These are phyloP conservation scores for Aspergillus ruber DNA, from an alignment of 2,329 filamentous ascomycete species.

Conservation along the genomic window DNA sequence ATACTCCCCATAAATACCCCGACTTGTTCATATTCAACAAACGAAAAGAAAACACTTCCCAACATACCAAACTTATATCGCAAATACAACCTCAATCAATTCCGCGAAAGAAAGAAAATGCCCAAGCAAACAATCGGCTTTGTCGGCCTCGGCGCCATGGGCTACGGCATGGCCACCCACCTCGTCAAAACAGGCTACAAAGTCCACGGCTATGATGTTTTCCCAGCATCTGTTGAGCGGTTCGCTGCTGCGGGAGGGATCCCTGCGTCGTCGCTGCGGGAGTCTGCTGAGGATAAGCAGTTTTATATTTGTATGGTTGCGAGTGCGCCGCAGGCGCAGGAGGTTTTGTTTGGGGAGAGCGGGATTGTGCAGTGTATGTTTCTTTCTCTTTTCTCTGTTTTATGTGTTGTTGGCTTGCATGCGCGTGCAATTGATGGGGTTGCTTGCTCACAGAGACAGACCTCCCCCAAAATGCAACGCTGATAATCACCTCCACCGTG, in stretches of 20 bases:
- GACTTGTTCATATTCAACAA: not conserved
- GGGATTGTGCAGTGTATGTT: slow-evolving; percentile 38
- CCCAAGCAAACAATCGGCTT: slow-evolving; percentile 54
- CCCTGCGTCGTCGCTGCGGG: slow-evolving; percentile 53
- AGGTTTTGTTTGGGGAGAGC: slow-evolving; percentile 56
- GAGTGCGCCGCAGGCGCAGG: slow-evolving; percentile 61
- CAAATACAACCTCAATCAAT: not conserved
- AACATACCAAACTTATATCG: not conserved
- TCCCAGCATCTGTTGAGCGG: slow-evolving; percentile 57
- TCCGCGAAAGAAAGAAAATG: slow-evolving; percentile 17
- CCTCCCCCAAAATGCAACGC: slow-evolving; percentile 52
- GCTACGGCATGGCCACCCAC: slow-evolving; percentile 73
- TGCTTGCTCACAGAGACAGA: slow-evolving; percentile 19
- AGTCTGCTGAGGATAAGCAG: slow-evolving; percentile 53
- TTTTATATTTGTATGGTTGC: slow-evolving; percentile 72
- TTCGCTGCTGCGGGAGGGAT: slow-evolving; percentile 59
- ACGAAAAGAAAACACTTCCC: not conserved
- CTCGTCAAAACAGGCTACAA: slow-evolving; percentile 60
- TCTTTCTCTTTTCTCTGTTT: not conserved
- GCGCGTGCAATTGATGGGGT: too few species aligned
- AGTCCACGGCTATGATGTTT: slow-evolving; percentile 68
- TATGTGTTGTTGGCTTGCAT: too few species aligned
- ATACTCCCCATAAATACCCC: not conserved
- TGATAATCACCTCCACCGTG: slow-evolving; percentile 66
- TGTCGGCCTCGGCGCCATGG: slow-evolving; percentile 74